A percentile compares a stretch with the other conserved stretches of the same genome.
phyloP scores from a whole-genome alignment of 306 rosid genomes.

The Vigna mungo region DNA sequence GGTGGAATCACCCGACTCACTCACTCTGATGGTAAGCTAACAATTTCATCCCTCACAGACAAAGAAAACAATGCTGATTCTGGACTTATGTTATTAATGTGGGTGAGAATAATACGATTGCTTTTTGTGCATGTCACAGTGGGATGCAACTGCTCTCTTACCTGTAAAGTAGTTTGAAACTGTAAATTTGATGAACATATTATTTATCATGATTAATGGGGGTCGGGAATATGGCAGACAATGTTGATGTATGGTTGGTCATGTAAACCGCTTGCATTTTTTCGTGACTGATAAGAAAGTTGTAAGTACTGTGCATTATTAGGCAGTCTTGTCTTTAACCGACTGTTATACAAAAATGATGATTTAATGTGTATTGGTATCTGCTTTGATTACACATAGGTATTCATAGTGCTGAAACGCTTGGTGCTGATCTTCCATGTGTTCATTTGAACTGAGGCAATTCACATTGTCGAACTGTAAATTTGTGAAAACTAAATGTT shows the following conservation, averaged over 20 bases:
- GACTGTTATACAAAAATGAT: not conserved
- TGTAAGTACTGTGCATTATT: constrained; percentile 12
- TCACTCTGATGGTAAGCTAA: constrained; percentile 82
- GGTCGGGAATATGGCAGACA: constrained; percentile 18
- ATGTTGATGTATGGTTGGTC: constrained; percentile 2
- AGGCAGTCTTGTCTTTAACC: constrained; percentile 2
- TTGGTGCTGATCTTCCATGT: constrained; percentile 7
- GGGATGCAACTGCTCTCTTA: constrained; percentile 16
- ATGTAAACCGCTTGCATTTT: constrained; percentile 7
- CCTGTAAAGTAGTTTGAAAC: constrained; percentile 29
- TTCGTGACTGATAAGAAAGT: not conserved
- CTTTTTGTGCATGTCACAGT: constrained; percentile 15
- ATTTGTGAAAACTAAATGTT: constrained; percentile 4
- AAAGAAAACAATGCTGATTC: constrained; percentile 32
- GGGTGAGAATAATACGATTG: constrained; percentile 28
- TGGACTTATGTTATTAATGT: constrained; percentile 17
- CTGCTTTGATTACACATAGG: not conserved
- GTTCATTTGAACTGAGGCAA: constrained; percentile 26
- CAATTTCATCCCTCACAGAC: constrained; percentile 33
- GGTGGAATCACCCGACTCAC: constrained; percentile 93
- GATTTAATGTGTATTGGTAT: not conserved
- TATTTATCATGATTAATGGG: constrained; percentile 27
- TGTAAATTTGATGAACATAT: constrained; percentile 34
- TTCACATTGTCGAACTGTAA: not conserved
- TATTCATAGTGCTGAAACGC: constrained; percentile 9